Base-by-base conservation (phyloP, 139 green algal genomes). In the Limnomonas spitsbergensis region DNA sequence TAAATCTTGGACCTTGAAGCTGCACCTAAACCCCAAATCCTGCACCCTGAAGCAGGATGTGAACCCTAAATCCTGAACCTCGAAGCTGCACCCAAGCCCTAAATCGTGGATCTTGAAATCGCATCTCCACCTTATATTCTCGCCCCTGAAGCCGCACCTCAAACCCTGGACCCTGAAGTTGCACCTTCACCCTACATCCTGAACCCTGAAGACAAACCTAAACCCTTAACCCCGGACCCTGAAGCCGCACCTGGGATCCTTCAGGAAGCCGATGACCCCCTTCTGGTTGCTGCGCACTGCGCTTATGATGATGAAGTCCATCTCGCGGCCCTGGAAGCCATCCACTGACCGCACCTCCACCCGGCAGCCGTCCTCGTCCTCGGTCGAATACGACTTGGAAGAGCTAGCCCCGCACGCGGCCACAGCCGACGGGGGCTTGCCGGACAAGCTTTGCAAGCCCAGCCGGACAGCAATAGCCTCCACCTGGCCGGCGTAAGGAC, bases 321-420 rank as follows among this genome's bases (percentile, higher is more conserved):
- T 92, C 83, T 96, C 92, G 4, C 89, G 80, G 0, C 92, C 92
- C 83, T 95, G 91, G 75, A 94, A 95, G 68, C 91, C 90, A 76
- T 95, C 90, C 52, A 97, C 91, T 40, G 90, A 91, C 68, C 92
- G 90, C 72, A 94, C 84, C 76, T 96, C 90, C 53, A 96, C 82
- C 37, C 78, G 37, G 1, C 78, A 76, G 4, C 31, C 54, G 27
- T 27, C 54, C n/a, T n/a, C n/a, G n/a, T n/a, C n/a, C n/a, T n/a
- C n/a, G n/a, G n/a, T n/a, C n/a, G n/a, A 56, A n/a, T 56, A 9
- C 47, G n/a, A n/a, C n/a, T n/a, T n/a, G n/a, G n/a, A n/a, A n/a
- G n/a, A n/a, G n/a, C n/a, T n/a, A n/a, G n/a, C n/a, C n/a, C n/a
- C n/a, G n/a, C n/a, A n/a, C n/a, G n/a, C n/a, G n/a, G n/a, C n/a